Base-by-base conservation (phyloP, 2,329 filamentous ascomycete species). In the Ophiostoma australiae region DNA sequence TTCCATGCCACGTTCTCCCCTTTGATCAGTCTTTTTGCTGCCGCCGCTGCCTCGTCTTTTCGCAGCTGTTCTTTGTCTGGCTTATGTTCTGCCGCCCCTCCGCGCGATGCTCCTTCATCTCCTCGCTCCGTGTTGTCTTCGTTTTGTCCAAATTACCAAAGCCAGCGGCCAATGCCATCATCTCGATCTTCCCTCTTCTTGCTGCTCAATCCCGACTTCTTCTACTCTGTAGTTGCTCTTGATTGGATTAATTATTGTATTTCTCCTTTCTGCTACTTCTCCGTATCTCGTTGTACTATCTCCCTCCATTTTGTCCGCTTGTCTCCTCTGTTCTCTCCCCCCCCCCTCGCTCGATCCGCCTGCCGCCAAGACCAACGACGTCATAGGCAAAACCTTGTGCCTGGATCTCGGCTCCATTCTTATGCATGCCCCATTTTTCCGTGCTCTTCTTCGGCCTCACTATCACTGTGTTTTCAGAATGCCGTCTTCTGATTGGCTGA, bases 361-460 rank as follows among this genome's bases (percentile, higher is more conserved):
- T 35, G 31, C 31, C 17, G 63, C 63, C 63, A 66, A 66, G 63
- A 4, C 17, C 10, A 66, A 27, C 35, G 17, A 66, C 63, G 63
- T 66, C 63, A 66, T 66, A 23, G 63, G 31, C 35, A 66, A 39
- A 66, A 66, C 63, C 35, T 23, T 66, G 63, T 66, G 63, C 63
- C 63, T 66, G 63, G 63, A 66, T 66, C 33, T 23, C 33, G 63
- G 20, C 17, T 20, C 63, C 63, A 20, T 66, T 39, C 20, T 66
- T 20, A 39, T 66, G 63, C 35, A 66, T 41, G 35, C 63, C 2
- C 63, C 63, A 66, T 20, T 66, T 63, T 33, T 58, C 11, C 23
- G n/a, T 27, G 3, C 52, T 65, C 58, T 39, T 66, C 35, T 8
- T 66, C 63, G 63, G 63, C 63, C 63, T 39, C 63, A 66, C 35